Evolutionary conservation across 768 basidiomycete species (phyloP).

Genomic region (Mycena indigotica): DNA sequence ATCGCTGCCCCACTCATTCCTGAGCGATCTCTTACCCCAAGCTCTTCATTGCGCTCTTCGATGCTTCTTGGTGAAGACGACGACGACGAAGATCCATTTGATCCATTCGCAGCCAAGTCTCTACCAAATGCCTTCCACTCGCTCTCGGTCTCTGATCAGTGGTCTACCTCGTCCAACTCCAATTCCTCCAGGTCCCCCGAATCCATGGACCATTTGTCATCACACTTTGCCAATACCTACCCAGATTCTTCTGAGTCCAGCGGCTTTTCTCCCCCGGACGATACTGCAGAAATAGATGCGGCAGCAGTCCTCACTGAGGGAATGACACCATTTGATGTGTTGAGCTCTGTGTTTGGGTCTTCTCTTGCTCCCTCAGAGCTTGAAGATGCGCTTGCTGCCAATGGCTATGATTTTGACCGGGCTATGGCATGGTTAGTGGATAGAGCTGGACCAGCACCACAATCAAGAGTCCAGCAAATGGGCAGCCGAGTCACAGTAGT

Average conservation of each 20-base stretch:
- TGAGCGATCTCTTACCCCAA: constrained; percentile 71
- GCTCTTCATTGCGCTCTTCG: constrained; percentile 67
- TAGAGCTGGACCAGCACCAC: constrained; percentile 54
- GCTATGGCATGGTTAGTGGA: constrained; percentile 96
- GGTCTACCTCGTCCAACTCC: constrained; percentile 54
- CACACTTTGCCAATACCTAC: constrained; percentile 29
- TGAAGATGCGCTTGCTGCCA: constrained; percentile 86
- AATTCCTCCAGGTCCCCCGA: constrained; percentile 54
- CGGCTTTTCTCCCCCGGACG: constrained; percentile 27
- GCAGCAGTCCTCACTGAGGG: constrained; percentile 78
- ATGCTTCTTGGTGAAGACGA: constrained; percentile 52
- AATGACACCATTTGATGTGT: constrained; percentile 97
- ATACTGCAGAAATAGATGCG: constrained; percentile 40
- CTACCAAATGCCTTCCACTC: constrained; percentile 63
- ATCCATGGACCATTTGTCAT: constrained; percentile 40
- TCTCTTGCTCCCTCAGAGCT: constrained; percentile 88
- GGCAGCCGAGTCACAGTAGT: constrained; percentile 72
- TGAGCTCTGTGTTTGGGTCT: constrained; percentile 90
- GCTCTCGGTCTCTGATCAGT: constrained; percentile 63
- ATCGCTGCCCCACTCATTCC: constrained; percentile 89
- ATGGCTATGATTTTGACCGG: constrained; percentile 92
- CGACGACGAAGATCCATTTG: constrained; percentile 84
- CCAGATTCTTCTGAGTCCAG: constrained; percentile 20
- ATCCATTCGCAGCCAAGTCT: constrained; percentile 63
- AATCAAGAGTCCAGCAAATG: constrained; percentile 57